phyloP scores from a whole-genome alignment of 352 stramenopile species.

The Pythium rhizo-oryzae region DNA sequence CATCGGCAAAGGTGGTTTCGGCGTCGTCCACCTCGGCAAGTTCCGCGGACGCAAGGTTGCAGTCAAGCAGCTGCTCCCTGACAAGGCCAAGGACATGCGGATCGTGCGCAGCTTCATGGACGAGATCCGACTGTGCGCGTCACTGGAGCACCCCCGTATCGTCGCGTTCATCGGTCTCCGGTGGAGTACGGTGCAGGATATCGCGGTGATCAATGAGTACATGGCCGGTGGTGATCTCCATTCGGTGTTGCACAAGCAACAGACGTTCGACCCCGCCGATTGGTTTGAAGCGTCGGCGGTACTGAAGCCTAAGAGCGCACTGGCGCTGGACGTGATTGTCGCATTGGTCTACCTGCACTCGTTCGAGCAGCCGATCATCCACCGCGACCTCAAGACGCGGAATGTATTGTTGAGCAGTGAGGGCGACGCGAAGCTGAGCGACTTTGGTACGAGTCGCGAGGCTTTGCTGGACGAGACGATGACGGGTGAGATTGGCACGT shows the following conservation, averaged over 20 bases:
- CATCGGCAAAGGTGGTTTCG: constrained; percentile 29
- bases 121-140: constrained; percentile 39
- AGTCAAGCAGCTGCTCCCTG: constrained; percentile 25
- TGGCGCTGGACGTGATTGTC: constrained; percentile 24
- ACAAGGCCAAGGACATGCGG: constrained; percentile 24
- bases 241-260: background rate
- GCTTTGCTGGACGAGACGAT: constrained; percentile 26
- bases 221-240: constrained; percentile 29
- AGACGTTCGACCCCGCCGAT: background rate
- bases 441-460: constrained; percentile 32
- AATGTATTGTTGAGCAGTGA: constrained; percentile 26
- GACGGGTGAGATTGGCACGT: constrained; percentile 31
- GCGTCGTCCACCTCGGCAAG: constrained; percentile 16
- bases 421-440: constrained; percentile 27
- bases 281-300: constrained; percentile 5
- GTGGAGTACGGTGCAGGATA: constrained; percentile 37
- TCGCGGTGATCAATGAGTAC: constrained; percentile 39
- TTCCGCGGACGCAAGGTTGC: constrained; percentile 21
- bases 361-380: constrained; percentile 29
- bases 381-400: constrained; percentile 29
- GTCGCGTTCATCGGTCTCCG: constrained; percentile 38
- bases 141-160: constrained; percentile 38
- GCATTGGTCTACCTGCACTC: constrained; percentile 35
- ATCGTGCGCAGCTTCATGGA: constrained; percentile 35
- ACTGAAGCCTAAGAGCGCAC: constrained; percentile 11